Conservation (phyloP, 129 eudicot species). For the Artemisia argyi region DNA sequence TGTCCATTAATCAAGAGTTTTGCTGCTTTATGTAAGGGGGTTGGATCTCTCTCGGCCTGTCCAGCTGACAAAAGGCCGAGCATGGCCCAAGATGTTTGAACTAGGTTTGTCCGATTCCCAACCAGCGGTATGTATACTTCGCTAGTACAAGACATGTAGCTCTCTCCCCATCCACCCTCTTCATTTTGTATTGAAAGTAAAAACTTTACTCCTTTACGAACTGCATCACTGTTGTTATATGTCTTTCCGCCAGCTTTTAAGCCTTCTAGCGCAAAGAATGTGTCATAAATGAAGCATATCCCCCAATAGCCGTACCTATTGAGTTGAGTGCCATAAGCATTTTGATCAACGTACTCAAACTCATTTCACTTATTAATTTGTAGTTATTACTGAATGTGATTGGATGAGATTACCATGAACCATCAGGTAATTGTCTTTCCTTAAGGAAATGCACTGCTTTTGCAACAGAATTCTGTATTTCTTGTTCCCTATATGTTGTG, state of each 20-base stretch:
- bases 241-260: constrained; percentile 26
- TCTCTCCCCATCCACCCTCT: constrained; percentile 82
- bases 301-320: constrained; percentile 71
- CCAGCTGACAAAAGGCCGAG: constrained; percentile 5
- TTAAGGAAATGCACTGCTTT: constrained; percentile 51
- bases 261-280: constrained; percentile 52
- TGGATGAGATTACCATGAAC: constrained; percentile 49
- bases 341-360: not conserved
- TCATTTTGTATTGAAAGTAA: constrained; percentile 24
- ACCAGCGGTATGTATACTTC: constrained; percentile 55
- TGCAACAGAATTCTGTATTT: constrained; percentile 42
- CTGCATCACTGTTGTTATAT: constrained; percentile 44
- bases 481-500: constrained; percentile 48
- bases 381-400: not conserved
- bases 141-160: constrained; percentile 53
- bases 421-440: constrained; percentile 52
- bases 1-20: constrained; percentile 42
- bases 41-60: constrained; percentile 33
- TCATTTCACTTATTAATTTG: not conserved
- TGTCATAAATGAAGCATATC: constrained; percentile 63
- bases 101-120: constrained; percentile 46
- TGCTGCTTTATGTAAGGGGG: constrained; percentile 41
- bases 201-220: constrained; percentile 43
- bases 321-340: not conserved
- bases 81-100: constrained; percentile 37